Percentiles rank a stretch among this genome's conserved stretches.
Evolutionary conservation across 768 basidiomycete genomes (phyloP).

Genomic region (Panus rudis): DNA sequence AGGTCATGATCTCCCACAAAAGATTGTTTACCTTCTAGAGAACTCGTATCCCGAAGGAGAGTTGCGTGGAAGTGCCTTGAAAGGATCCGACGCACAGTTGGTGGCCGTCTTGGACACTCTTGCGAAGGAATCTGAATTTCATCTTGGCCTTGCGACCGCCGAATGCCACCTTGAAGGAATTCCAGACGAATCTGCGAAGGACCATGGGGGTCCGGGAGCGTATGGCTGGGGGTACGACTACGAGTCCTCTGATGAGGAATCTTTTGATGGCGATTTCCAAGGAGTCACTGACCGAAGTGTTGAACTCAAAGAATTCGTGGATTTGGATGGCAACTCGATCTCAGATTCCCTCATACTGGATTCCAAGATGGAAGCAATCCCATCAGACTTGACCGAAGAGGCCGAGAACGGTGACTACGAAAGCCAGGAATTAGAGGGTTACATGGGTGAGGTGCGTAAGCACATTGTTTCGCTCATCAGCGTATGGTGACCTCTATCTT

Average conservation of each 20-base stretch:
- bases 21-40: slow-evolving; percentile 26
- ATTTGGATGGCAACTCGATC: slow-evolving; percentile 11
- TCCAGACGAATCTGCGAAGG: slow-evolving; percentile 2
- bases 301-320: slow-evolving; percentile 7
- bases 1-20: slow-evolving; percentile 14
- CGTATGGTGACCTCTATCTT: not conserved
- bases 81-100: slow-evolving; percentile 31
- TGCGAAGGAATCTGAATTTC: slow-evolving; percentile 27
- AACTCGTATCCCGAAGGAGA: slow-evolving; percentile 26
- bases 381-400: slow-evolving; percentile 8
- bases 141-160: slow-evolving; percentile 31
- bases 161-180: slow-evolving; percentile 20
- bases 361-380: slow-evolving; percentile 11
- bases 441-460: slow-evolving; percentile 19
- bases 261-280: slow-evolving; percentile 6
- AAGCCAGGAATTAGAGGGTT: slow-evolving; percentile 19
- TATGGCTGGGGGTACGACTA: slow-evolving; percentile 1
- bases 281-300: slow-evolving; percentile 6
- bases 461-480: not conserved
- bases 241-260: not conserved
- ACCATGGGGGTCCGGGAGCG: not conserved
- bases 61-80: slow-evolving; percentile 22
- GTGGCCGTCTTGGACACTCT: slow-evolving; percentile 24
- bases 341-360: slow-evolving; percentile 2
- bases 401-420: slow-evolving; percentile 10